phyloP scores from a whole-genome alignment of 495 filamentous ascomycete genomes.

The Cryomyces minteri region DNA sequence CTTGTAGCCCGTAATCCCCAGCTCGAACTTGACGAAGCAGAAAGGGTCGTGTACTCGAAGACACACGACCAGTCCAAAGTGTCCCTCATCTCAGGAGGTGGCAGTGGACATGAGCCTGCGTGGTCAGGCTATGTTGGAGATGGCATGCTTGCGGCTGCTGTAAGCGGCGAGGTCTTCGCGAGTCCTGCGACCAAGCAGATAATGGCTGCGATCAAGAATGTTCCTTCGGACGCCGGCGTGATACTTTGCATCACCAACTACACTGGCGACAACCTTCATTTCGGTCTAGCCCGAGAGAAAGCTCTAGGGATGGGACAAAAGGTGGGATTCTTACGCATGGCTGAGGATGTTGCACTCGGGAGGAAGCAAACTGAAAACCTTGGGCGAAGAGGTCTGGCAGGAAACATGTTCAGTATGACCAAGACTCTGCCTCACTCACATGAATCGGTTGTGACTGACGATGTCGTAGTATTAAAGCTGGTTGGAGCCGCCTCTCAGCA shows the following conservation, averaged over 20 bases:
- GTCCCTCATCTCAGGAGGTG: slow-evolving; percentile 40
- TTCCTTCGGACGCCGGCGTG: slow-evolving; percentile 35
- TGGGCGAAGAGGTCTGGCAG: slow-evolving; percentile 38
- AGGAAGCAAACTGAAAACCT: slow-evolving; percentile 32
- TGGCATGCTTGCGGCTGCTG: slow-evolving; percentile 40
- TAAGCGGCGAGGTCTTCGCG: slow-evolving; percentile 43
- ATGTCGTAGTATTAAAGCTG: slow-evolving; percentile 16
- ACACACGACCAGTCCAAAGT: slow-evolving; percentile 31
- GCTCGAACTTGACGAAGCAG: slow-evolving; percentile 34
- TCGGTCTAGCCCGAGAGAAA: slow-evolving; percentile 43
- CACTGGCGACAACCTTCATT: slow-evolving; percentile 46
- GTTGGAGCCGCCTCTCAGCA: slow-evolving; percentile 16
- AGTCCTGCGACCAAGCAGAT: slow-evolving; percentile 44
- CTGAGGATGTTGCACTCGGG: slow-evolving; percentile 44
- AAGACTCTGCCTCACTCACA: not conserved
- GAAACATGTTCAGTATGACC: slow-evolving; percentile 22
- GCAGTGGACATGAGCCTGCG: slow-evolving; percentile 43
- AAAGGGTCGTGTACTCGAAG: slow-evolving; percentile 37
- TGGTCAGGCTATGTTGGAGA: slow-evolving; percentile 45
- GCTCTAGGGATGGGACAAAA: slow-evolving; percentile 33
- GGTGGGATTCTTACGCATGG: slow-evolving; percentile 36
- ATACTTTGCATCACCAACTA: slow-evolving; percentile 50
- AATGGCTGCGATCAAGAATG: slow-evolving; percentile 34
- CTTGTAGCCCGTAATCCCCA: slow-evolving; percentile 36
- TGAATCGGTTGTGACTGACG: slow-evolving; percentile 1